Conservation (phyloP, 345 rosid species). For the Adansonia digitata region DNA sequence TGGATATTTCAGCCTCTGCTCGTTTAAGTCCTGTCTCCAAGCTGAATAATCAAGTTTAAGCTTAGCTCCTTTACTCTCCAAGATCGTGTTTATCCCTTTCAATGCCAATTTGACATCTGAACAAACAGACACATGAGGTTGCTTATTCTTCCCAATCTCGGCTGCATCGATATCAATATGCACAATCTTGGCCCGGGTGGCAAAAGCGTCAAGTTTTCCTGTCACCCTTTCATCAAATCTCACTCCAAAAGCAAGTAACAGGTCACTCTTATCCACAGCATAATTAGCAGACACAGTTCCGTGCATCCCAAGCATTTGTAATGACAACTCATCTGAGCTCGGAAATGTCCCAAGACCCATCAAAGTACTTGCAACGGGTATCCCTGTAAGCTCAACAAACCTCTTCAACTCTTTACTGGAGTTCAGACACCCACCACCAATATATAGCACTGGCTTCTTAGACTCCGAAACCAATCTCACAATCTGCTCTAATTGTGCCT, state of each 20-base stretch:
- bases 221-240: constrained; percentile 98
- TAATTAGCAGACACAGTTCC: constrained; percentile 93
- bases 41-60: constrained; percentile 51
- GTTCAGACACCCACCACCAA: constrained; percentile 97
- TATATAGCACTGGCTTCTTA: constrained; percentile 88
- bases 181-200: constrained; percentile 88
- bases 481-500: constrained; percentile 63
- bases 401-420: constrained; percentile 73
- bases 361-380: constrained; percentile 94
- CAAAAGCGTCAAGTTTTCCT: constrained; percentile 93
- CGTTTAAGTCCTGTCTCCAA: constrained; percentile 75
- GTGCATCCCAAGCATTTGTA: constrained; percentile 98
- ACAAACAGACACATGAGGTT: constrained; percentile 87
- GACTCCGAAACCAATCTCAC: constrained; percentile 72
- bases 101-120: constrained; percentile 81
- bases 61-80: constrained; percentile 46
- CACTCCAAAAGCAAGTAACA: constrained; percentile 91
- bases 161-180: constrained; percentile 94
- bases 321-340: constrained; percentile 51
- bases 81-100: constrained; percentile 58
- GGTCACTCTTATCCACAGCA: constrained; percentile 80
- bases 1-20: constrained; percentile 66
- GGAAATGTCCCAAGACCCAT: constrained; percentile 93
- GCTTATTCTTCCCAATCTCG: constrained; percentile 98
- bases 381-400: constrained; percentile 82